These are phyloP conservation scores for Apocynum venetum DNA, from an alignment of 257 asterid genomes.

Conservation along the genomic window DNA sequence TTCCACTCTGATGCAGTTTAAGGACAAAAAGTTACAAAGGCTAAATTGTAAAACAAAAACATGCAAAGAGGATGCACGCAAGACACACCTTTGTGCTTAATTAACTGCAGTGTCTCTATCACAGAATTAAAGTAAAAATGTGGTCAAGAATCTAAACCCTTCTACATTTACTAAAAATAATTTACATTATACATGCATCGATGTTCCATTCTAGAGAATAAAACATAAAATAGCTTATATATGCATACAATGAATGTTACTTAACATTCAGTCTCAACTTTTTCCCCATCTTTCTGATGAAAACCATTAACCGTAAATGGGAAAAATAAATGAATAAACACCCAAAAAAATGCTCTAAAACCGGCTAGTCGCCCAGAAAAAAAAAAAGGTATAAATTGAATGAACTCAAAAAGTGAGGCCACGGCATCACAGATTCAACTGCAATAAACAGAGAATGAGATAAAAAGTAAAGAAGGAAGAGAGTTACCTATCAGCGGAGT, in stretches of 20 bases:
- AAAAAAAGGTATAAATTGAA: neutral
- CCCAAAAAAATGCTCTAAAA: no score
- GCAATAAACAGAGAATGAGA: neutral
- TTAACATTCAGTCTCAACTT: neutral
- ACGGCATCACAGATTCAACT: neutral
- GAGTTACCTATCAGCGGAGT: slow-evolving; percentile 41
- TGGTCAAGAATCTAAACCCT: neutral
- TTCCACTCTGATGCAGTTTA: slow-evolving; percentile 29
- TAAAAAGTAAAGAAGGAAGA: slow-evolving; percentile 15
- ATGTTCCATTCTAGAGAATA: neutral
- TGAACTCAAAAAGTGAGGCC: neutral
- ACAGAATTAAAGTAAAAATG: neutral
- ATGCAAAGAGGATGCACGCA: neutral
- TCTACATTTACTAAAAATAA: neutral
- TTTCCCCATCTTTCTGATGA: neutral
- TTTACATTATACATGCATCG: neutral
- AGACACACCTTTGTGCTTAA: neutral
- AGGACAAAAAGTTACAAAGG: neutral
- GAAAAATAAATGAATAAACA: neutral
- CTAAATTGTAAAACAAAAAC: neutral
- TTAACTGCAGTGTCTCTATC: neutral
- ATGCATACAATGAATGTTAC: neutral
- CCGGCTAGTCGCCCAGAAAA: neutral
- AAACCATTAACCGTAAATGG: neutral
- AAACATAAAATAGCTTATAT: neutral